phyloP scores from a whole-genome alignment of 768 basidiomycete genomes.

The Lyophyllum decastes region DNA sequence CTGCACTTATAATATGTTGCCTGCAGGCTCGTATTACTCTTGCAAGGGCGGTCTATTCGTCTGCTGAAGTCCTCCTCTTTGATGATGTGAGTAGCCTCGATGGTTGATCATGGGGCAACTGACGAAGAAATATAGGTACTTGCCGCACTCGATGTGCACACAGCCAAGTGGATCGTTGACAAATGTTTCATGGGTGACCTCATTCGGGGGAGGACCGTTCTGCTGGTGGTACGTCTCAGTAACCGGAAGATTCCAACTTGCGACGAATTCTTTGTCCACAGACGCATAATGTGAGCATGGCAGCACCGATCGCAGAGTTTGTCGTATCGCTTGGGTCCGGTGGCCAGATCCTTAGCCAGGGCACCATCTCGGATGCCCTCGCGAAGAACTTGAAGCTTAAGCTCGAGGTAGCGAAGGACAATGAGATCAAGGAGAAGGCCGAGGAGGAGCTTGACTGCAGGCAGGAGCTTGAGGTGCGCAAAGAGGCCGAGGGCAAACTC shows the following conservation, averaged over 20 bases:
- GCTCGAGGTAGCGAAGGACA: slow-evolving; percentile 31
- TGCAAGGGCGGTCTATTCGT: slow-evolving; percentile 45
- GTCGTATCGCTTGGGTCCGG: slow-evolving; percentile 56
- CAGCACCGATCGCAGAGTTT: slow-evolving; percentile 50
- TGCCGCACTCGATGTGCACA: slow-evolving; percentile 49
- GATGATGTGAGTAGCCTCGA: slow-evolving; percentile 69
- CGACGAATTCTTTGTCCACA: slow-evolving; percentile 9
- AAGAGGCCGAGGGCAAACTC: slow-evolving; percentile 49
- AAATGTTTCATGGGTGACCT: slow-evolving; percentile 83
- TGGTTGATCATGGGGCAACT: not conserved
- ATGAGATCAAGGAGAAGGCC: slow-evolving; percentile 24
- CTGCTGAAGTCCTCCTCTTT: slow-evolving; percentile 62
- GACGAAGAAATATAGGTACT: not conserved
- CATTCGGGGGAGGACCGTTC: slow-evolving; percentile 70
- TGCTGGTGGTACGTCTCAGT: slow-evolving; percentile 64
- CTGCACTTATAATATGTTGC: not conserved
- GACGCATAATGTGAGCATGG: slow-evolving; percentile 54
- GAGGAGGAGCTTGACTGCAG: slow-evolving; percentile 21
- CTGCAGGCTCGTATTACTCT: slow-evolving; percentile 44
- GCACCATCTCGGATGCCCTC: slow-evolving; percentile 48
- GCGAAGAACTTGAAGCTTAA: slow-evolving; percentile 31
- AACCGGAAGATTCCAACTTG: not conserved
- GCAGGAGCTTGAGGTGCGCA: slow-evolving; percentile 17
- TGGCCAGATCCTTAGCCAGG: slow-evolving; percentile 52
- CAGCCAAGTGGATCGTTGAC: slow-evolving; percentile 78